These are phyloP conservation scores for Penicillium nucicola DNA, from an alignment of 495 filamentous ascomycete genomes.

Conservation along the genomic window DNA sequence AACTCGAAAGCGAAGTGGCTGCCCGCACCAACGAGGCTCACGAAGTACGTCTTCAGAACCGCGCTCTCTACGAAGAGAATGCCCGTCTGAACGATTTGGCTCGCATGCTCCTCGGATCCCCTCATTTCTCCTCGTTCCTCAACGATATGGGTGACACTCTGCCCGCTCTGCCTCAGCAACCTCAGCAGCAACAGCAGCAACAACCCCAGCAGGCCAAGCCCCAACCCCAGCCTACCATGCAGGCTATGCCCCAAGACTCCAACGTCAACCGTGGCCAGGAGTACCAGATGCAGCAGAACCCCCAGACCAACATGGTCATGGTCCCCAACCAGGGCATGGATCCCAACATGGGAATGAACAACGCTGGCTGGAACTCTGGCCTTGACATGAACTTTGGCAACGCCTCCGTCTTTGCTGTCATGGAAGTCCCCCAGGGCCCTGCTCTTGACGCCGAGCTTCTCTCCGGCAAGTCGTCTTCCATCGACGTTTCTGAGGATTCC, in stretches of 20 bases:
- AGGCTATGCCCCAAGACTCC: constrained; percentile 54
- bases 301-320: constrained; percentile 67
- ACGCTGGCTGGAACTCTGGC: constrained; percentile 51
- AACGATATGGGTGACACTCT: constrained; percentile 61
- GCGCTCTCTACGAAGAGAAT: constrained; percentile 74
- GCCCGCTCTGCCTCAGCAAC: constrained; percentile 35
- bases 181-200: constrained; percentile 41
- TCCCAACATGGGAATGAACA: constrained; percentile 55
- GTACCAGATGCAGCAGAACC: constrained; percentile 56
- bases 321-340: constrained; percentile 72
- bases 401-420: constrained; percentile 75
- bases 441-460: constrained; percentile 58
- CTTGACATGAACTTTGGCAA: constrained; percentile 60
- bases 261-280: constrained; percentile 56
- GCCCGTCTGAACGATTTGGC: constrained; percentile 71
- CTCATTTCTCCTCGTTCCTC: constrained; percentile 80
- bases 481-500: constrained; percentile 32
- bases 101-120: constrained; percentile 78
- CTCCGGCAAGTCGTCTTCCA: constrained; percentile 61
- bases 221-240: constrained; percentile 4
- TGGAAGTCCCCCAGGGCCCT: constrained; percentile 69
- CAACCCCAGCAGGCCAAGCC: constrained; percentile 24
- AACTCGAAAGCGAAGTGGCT: constrained; percentile 84
- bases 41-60: constrained; percentile 70
- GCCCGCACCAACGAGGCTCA: constrained; percentile 66